These are phyloP conservation scores for Solanum microdontum DNA, from an alignment of 257 asterid genomes.

Conservation along the genomic window DNA sequence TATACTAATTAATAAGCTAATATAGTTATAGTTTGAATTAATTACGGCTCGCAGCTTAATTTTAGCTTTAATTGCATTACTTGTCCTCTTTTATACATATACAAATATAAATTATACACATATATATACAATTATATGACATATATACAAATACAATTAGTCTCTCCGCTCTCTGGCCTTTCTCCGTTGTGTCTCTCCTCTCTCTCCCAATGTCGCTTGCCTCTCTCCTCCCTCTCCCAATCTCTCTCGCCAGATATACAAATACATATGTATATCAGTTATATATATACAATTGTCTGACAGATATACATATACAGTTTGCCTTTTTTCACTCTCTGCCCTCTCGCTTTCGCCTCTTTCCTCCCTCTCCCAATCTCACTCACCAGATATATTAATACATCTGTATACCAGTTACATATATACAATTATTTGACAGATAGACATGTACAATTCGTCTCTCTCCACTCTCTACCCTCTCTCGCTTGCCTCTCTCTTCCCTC, in stretches of 20 bases:
- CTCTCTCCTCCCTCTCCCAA: no score
- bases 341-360: background rate
- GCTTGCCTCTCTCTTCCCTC: background rate
- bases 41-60: background rate
- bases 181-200: no score
- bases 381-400: background rate
- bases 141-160: no score
- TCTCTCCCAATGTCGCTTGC: no score
- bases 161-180: no score
- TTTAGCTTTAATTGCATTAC: background rate
- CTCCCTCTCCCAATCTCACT: background rate
- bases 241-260: no score
- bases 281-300: background rate
- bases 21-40: background rate
- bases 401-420: background rate
- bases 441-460: background rate
- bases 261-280: no score
- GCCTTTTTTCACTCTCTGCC: background rate
- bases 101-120: no score
- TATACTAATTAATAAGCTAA: no score
- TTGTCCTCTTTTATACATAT: background rate
- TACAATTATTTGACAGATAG: background rate
- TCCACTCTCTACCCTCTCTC: background rate
- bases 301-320: background rate
- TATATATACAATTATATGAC: no score